Percentiles rank a stretch among this genome's conserved stretches.
Evolutionary conservation across 2,329 filamentous ascomycete genomes (phyloP).

Genomic region (Xylariaceae sp.): DNA sequence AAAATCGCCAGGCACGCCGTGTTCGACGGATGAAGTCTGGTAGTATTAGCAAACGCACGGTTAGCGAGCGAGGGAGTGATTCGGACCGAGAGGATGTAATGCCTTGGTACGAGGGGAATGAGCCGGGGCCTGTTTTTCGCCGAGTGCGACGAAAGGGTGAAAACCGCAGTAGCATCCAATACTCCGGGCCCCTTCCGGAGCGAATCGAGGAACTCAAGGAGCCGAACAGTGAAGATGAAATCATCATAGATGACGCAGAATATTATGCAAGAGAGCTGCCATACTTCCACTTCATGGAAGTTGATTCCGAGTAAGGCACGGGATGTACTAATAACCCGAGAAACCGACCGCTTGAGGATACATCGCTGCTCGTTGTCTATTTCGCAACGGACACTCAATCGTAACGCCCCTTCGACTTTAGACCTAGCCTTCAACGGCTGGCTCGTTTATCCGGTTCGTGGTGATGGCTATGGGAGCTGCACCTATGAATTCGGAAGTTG

Average conservation of each 20-base stretch:
- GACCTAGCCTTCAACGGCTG: neutral
- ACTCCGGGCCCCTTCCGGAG: constrained; percentile 37
- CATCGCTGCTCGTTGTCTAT: neutral
- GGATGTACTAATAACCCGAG: constrained; percentile 16
- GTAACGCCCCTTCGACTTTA: neutral
- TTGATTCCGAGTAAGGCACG: constrained; percentile 36
- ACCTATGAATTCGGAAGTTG: neutral
- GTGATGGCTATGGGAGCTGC: too few species aligned
- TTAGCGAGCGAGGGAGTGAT: constrained; percentile 44
- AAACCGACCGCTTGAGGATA: neutral
- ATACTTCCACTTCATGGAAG: constrained; percentile 44
- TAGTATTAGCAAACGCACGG: constrained; percentile 44
- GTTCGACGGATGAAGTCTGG: constrained; percentile 42
- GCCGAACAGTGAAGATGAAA: constrained; percentile 41
- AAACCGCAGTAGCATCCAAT: constrained; percentile 41
- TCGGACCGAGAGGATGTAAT: constrained; percentile 42
- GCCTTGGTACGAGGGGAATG: constrained; percentile 37
- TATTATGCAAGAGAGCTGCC: constrained; percentile 40
- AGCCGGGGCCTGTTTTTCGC: constrained; percentile 31
- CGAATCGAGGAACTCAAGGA: constrained; percentile 44
- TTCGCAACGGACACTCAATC: neutral
- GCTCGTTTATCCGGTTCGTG: neutral
- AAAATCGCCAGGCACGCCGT: constrained; percentile 33
- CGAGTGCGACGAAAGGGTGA: constrained; percentile 41
- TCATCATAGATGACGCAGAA: constrained; percentile 40